Conservation (phyloP, 2,329 filamentous ascomycete species). For the Pseudocercospora vitis region DNA sequence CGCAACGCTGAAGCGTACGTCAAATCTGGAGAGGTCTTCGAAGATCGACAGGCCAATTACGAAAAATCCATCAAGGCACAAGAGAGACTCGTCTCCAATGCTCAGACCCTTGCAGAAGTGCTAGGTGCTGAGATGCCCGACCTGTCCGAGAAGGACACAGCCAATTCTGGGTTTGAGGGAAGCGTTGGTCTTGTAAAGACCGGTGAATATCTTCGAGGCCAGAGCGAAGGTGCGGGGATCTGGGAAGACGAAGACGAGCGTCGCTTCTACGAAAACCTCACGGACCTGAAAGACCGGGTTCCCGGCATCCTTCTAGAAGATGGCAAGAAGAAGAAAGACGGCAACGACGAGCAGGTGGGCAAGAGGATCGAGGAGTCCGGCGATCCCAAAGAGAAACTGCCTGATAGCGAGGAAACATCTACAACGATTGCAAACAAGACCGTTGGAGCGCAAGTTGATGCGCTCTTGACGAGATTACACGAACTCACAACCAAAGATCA, state of each 20-base stretch:
- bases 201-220: conserved; percentile 85
- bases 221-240: conserved; percentile 87
- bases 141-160: conserved; percentile 73
- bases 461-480: conserved; percentile 80
- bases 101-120: conserved; percentile 85
- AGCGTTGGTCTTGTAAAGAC: conserved; percentile 92
- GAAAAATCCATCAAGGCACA: conserved; percentile 91
- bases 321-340: conserved; percentile 86
- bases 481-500: conserved; percentile 88
- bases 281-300: conserved; percentile 93
- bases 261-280: conserved; percentile 95
- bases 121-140: conserved; percentile 92
- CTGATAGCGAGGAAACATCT: conserved; percentile 74
- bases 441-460: conserved; percentile 94
- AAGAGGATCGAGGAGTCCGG: conserved; percentile 63
- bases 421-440: conserved; percentile 97
- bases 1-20: conserved; percentile 98
- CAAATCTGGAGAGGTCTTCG: conserved; percentile 96
- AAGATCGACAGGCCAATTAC: conserved; percentile 92
- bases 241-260: conserved; percentile 99
- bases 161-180: conserved; percentile 63
- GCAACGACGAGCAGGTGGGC: conserved; percentile 76
- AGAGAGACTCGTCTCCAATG: conserved; percentile 85
- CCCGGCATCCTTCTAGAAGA: conserved; percentile 92
- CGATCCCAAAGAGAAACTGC: conserved; percentile 55